Conservation (phyloP, 78 protist species). For the Dictyostelium firmibasis region DNA sequence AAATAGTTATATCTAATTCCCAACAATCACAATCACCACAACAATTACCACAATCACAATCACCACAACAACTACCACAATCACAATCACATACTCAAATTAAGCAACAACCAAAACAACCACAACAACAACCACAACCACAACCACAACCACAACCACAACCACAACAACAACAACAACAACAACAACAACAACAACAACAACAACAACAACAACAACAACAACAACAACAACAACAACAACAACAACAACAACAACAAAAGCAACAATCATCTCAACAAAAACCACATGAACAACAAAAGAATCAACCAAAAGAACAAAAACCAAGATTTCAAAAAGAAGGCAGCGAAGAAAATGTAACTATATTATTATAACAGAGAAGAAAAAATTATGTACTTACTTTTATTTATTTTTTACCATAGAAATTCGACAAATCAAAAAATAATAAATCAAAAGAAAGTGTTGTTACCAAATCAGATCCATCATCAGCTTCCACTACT, state of each 20-base stretch:
- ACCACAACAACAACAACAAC: neutral
- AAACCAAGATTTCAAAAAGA: neutral
- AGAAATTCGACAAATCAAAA: neutral
- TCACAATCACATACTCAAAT: neutral
- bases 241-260: too few relatives aligned
- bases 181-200: neutral
- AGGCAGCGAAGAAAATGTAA: neutral
- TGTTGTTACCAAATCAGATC: neutral
- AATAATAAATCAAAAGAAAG: neutral
- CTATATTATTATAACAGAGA: neutral
- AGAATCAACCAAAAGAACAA: neutral
- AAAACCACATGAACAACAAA: neutral
- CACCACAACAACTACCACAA: neutral
- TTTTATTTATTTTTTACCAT: neutral
- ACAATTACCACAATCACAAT: neutral
- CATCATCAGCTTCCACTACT: neutral
- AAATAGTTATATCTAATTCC: neutral
- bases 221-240: neutral
- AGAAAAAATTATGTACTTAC: neutral
- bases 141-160: neutral
- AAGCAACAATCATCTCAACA: neutral
- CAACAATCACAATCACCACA: neutral
- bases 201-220: neutral
- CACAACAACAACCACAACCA: neutral
- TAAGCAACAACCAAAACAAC: neutral